These are phyloP conservation scores for Trichosanthes truncata DNA, from an alignment of 306 rosid species.

Conservation along the genomic window DNA sequence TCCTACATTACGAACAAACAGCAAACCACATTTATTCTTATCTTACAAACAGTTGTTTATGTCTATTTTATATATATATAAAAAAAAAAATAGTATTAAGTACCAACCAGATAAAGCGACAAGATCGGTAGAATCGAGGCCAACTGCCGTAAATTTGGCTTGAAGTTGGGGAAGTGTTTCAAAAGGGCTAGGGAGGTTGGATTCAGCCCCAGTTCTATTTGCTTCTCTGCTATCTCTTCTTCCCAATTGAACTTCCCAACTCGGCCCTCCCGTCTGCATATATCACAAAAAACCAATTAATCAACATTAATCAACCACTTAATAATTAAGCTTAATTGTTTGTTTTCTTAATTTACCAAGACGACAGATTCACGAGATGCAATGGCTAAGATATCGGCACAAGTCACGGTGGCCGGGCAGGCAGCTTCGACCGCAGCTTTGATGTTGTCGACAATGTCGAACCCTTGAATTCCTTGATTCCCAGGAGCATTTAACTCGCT, in stretches of 20 bases:
- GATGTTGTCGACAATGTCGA: constrained; percentile 25
- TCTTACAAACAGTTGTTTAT: neutral
- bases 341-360: constrained; percentile 13
- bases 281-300: neutral
- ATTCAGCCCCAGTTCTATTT: constrained; percentile 7
- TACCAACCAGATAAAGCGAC: constrained; percentile 21
- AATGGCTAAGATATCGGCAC: constrained; percentile 39
- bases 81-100: neutral
- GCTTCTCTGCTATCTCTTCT: constrained; percentile 25
- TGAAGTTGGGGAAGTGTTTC: neutral
- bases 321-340: neutral
- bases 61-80: too few species aligned
- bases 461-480: constrained; percentile 15
- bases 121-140: constrained; percentile 21
- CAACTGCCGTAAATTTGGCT: constrained; percentile 6
- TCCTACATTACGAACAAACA: constrained; percentile 11
- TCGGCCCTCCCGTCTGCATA: constrained; percentile 18
- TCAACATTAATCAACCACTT: too few species aligned
- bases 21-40: neutral
- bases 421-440: constrained; percentile 28
- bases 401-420: constrained; percentile 38
- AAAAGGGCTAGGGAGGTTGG: constrained; percentile 9
- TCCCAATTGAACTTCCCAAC: constrained; percentile 22
- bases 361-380: constrained; percentile 21
- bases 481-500: constrained; percentile 19